A percentile compares a stretch with the other conserved stretches of the same genome.
phyloP scores from a whole-genome alignment of 345 rosid genomes.

The Brassica cretica region DNA sequence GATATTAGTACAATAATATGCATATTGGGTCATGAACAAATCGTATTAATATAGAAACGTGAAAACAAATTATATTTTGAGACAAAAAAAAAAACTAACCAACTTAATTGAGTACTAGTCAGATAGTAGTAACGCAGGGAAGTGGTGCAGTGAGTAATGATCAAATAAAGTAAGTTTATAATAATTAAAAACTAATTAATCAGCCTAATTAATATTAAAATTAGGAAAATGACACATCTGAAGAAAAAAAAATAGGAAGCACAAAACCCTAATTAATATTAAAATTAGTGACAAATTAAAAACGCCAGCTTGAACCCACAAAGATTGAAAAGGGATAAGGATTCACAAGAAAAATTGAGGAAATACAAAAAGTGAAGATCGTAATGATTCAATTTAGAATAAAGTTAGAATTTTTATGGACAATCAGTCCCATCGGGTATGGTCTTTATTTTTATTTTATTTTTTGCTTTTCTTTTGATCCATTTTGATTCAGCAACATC shows the following conservation, averaged over 20 bases:
- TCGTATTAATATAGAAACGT: neutral
- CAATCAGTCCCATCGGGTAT: constrained; percentile 23
- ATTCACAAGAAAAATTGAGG: constrained; percentile 24
- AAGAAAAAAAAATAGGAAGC: constrained; percentile 8
- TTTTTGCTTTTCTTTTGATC: neutral
- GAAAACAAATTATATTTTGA: neutral
- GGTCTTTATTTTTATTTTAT: neutral
- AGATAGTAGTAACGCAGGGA: neutral
- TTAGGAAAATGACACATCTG: constrained; percentile 31
- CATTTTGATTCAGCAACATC: constrained; percentile 17
- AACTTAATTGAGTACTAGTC: neutral
- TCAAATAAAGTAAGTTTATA: neutral
- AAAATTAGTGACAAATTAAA: constrained; percentile 35
- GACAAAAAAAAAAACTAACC: neutral
- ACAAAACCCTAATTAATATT: constrained; percentile 14
- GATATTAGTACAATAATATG: constrained; percentile 12
- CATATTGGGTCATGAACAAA: constrained; percentile 18
- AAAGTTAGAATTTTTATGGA: constrained; percentile 23
- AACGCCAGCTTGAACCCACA: constrained; percentile 44
- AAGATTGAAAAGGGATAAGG: constrained; percentile 9
- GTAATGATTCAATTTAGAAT: constrained; percentile 21
- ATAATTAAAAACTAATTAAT: neutral
- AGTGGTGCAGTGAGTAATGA: constrained; percentile 19
- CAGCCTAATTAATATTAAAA: neutral
- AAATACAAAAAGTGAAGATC: constrained; percentile 33